Evolutionary conservation across 2,329 filamentous ascomycete genomes (phyloP).

Genomic region (Cryphonectria parasitica): DNA sequence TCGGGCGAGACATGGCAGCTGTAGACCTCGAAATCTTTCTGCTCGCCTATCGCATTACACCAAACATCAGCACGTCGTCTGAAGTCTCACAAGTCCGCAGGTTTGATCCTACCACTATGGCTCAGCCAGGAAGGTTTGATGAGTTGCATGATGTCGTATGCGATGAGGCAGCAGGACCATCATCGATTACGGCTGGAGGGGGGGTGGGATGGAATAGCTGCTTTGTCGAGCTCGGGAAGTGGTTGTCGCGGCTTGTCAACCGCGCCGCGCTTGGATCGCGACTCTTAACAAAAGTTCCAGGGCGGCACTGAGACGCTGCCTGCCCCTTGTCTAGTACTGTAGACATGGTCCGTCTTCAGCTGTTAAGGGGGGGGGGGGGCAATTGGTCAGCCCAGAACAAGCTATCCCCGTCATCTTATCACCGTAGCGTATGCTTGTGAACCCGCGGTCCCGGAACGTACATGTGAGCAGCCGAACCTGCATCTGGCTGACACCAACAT

Average conservation of each 20-base stretch:
- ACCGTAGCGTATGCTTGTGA: background rate
- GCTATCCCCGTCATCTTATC: slow-evolving; percentile 5
- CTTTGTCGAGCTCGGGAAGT: slow-evolving; percentile 15
- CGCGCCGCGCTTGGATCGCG: slow-evolving; percentile 21
- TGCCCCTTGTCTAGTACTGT: background rate
- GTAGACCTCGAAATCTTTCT: slow-evolving; percentile 98
- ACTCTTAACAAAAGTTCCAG: slow-evolving; percentile 17
- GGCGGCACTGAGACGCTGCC: slow-evolving; percentile 9
- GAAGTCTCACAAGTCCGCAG: background rate
- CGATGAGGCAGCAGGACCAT: slow-evolving; percentile 25
- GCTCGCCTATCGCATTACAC: slow-evolving; percentile 67
- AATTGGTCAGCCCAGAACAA: slow-evolving; percentile 28
- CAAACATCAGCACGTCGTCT: slow-evolving; percentile 32
- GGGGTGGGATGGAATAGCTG: background rate
- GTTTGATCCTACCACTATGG: slow-evolving; percentile 73
- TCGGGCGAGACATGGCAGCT: slow-evolving; percentile 97
- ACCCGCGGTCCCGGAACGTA: background rate
- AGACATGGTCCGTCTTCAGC: background rate
- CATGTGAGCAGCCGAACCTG: background rate
- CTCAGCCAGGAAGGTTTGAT: slow-evolving; percentile 96
- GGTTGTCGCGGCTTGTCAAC: slow-evolving; percentile 26
- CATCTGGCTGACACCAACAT: background rate
- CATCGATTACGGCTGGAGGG: slow-evolving; percentile 13
- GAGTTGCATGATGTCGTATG: slow-evolving; percentile 63
- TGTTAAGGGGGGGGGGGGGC: slow-evolving; percentile 1